Conservation (phyloP, 1,284 basidiomycete genomes). For the Takashimella tepidaria region DNA sequence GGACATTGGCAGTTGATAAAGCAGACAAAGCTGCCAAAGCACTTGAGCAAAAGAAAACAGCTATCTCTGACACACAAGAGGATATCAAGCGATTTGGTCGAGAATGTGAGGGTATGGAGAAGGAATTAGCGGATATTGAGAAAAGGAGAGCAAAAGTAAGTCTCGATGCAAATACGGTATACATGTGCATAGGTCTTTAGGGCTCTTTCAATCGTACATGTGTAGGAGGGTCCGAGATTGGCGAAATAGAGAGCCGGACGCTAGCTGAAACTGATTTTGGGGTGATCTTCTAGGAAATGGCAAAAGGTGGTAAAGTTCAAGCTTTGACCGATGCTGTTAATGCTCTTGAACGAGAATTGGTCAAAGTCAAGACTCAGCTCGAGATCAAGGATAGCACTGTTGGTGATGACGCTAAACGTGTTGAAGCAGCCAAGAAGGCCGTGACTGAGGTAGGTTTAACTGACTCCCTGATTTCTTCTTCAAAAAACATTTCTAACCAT, state of each 20-base stretch:
- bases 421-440: conserved; percentile 56
- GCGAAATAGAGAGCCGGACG: not conserved
- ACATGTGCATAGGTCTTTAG: no score
- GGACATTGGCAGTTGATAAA: conserved; percentile 65
- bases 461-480: no score
- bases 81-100: conserved; percentile 51
- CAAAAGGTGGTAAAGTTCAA: conserved; percentile 73
- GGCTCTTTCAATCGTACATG: no score
- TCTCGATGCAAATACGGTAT: no score
- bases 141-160: conserved; percentile 55
- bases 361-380: conserved; percentile 79
- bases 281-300: conserved; percentile 48
- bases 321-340: conserved; percentile 72
- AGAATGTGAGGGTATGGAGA: conserved; percentile 53
- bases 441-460: conserved; percentile 59
- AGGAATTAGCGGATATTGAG: conserved; percentile 61
- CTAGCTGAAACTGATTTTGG: conserved; percentile 3
- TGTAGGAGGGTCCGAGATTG: not conserved
- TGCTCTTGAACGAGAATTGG: conserved; percentile 74
- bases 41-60: conserved; percentile 39
- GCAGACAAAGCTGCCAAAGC: conserved; percentile 46
- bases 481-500: not conserved
- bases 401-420: conserved; percentile 69
- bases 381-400: conserved; percentile 76
- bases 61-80: conserved; percentile 41